A percentile compares a stretch with the other conserved stretches of the same genome.
These are phyloP conservation scores for Epichloe sp. DNA, from an alignment of 2,329 filamentous ascomycete species.

Conservation along the genomic window DNA sequence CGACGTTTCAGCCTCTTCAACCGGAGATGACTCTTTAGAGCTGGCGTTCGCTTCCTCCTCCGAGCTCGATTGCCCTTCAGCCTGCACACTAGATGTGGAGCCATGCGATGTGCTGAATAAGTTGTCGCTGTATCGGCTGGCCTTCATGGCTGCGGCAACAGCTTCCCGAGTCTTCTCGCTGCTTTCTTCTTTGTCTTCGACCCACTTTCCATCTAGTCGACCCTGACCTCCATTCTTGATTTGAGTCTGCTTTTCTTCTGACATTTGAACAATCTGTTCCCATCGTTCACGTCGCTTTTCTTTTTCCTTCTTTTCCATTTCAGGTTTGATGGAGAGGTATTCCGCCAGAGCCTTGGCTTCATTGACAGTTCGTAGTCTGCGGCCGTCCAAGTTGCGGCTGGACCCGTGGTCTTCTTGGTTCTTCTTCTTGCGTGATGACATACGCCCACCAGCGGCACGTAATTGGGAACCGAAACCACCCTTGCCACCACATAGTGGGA, in stretches of 20 bases:
- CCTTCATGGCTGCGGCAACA: constrained; percentile 56
- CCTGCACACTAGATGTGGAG: constrained; percentile 27
- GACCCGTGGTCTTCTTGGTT: constrained; percentile 78
- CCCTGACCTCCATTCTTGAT: constrained; percentile 60
- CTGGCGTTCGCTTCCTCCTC: constrained; percentile 27
- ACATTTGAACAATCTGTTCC: constrained; percentile 76
- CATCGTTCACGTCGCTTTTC: constrained; percentile 73
- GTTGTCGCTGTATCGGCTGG: constrained; percentile 49
- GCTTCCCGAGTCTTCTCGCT: constrained; percentile 71
- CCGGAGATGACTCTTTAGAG: constrained; percentile 37
- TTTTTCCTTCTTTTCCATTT: constrained; percentile 91
- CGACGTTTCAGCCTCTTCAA: constrained; percentile 26
- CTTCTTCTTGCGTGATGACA: constrained; percentile 89
- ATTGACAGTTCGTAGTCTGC: constrained; percentile 78
- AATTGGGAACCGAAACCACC: constrained; percentile 96
- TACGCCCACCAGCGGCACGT: constrained; percentile 89
- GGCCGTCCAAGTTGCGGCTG: constrained; percentile 84
- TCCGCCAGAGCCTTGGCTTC: constrained; percentile 93
- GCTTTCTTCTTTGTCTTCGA: constrained; percentile 87
- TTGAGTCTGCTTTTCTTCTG: constrained; percentile 74
- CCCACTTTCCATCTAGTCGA: constrained; percentile 78
- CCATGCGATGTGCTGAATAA: constrained; percentile 37
- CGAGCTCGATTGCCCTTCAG: constrained; percentile 14
- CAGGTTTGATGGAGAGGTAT: constrained; percentile 88
- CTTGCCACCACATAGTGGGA: constrained; percentile 80